These are phyloP conservation scores for Lophiotrema nucula DNA, from an alignment of 495 filamentous ascomycete genomes.

Conservation along the genomic window DNA sequence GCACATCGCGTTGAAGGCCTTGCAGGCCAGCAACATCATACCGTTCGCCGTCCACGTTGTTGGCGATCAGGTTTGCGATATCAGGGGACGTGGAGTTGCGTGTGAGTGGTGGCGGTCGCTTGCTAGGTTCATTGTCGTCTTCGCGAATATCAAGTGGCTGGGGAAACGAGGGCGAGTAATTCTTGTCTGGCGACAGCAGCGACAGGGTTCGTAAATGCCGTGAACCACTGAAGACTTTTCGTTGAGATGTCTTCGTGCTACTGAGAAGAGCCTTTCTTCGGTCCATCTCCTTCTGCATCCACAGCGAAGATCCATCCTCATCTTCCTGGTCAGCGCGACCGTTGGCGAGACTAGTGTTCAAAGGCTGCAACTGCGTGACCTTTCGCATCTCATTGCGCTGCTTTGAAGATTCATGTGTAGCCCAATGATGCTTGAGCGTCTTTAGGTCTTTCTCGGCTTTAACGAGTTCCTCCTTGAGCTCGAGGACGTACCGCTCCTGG, in stretches of 20 bases:
- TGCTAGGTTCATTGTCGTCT: constrained; percentile 38
- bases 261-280: constrained; percentile 57
- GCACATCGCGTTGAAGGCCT: constrained; percentile 46
- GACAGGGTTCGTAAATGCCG: constrained; percentile 78
- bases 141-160: constrained; percentile 38
- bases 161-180: constrained; percentile 43
- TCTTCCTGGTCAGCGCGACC: constrained; percentile 35
- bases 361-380: constrained; percentile 57
- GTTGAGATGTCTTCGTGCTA: constrained; percentile 42
- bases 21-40: constrained; percentile 41
- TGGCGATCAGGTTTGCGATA: constrained; percentile 31
- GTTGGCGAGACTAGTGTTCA: constrained; percentile 43
- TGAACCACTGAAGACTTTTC: constrained; percentile 68
- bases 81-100: constrained; percentile 37
- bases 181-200: constrained; percentile 68
- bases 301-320: constrained; percentile 41
- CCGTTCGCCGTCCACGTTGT: constrained; percentile 27
- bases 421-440: constrained; percentile 79
- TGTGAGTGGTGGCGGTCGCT: constrained; percentile 19
- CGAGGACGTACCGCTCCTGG: constrained; percentile 89
- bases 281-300: constrained; percentile 55
- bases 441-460: constrained; percentile 76
- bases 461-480: constrained; percentile 81
- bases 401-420: constrained; percentile 70
- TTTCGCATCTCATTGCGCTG: constrained; percentile 66